These are phyloP conservation scores for Arbutus unedo DNA, from an alignment of 148 eudicot genomes.

Conservation along the genomic window DNA sequence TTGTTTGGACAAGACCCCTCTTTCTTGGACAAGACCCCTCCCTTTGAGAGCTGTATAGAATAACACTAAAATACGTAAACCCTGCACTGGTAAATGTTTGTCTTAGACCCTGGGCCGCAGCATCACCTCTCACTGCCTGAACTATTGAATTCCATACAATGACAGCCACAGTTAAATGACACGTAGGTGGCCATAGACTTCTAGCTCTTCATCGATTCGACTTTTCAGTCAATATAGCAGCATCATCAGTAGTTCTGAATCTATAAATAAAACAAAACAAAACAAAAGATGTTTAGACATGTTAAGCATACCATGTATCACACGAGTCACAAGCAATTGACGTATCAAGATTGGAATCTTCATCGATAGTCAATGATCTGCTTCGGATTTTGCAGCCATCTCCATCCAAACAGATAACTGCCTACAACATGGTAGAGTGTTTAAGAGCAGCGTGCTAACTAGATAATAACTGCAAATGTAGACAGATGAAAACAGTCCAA, in stretches of 20 bases:
- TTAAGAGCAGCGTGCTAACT: conserved; percentile 17
- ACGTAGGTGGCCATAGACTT: background rate
- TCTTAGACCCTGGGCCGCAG: conserved; percentile 1
- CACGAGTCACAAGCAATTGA: conserved; percentile 98
- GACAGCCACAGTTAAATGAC: background rate
- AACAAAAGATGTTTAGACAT: background rate
- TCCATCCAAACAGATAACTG: conserved; percentile 97
- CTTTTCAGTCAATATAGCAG: background rate
- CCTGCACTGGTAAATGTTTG: background rate
- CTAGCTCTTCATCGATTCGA: background rate
- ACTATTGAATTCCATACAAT: background rate
- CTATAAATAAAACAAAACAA: background rate
- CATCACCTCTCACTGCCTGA: background rate
- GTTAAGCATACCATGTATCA: conserved; percentile 68
- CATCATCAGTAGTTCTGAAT: background rate
- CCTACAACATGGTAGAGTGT: conserved; percentile 50
- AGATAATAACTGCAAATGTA: background rate
- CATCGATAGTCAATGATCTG: conserved; percentile 57
- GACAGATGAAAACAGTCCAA: background rate
- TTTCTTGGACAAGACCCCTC: background rate
- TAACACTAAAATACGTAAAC: background rate
- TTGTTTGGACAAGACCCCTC: background rate
- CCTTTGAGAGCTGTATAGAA: background rate
- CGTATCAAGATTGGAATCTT: conserved; percentile 66
- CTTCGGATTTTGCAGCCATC: conserved; percentile 82